Percentiles rank a stretch among this genome's conserved stretches.
Conservation (phyloP, 305 asterid species). For the Fraxinus nigra region DNA sequence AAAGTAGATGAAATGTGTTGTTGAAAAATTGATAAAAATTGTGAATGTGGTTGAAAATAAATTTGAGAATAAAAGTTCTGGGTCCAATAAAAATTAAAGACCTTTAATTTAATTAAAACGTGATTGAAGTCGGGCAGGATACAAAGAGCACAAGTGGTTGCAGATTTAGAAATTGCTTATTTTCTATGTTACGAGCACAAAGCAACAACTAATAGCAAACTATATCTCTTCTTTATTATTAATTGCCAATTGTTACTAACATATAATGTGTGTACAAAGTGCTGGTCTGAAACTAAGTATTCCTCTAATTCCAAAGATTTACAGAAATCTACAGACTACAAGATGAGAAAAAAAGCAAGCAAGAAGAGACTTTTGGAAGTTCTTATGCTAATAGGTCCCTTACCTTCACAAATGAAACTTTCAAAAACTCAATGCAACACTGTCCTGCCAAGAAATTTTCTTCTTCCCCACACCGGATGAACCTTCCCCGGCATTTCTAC, state of each 20-base stretch:
- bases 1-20: not conserved
- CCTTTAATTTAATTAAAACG: not conserved
- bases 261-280: not conserved
- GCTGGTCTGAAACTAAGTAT: not conserved
- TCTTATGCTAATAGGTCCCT: not conserved
- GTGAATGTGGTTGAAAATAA: not conserved
- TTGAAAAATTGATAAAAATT: not conserved
- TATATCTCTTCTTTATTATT: not conserved
- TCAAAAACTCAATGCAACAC: slow-evolving; percentile 65
- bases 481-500: slow-evolving; percentile 67
- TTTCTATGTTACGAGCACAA: not conserved
- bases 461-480: slow-evolving; percentile 66
- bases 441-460: slow-evolving; percentile 84
- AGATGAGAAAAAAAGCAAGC: not conserved
- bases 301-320: not conserved
- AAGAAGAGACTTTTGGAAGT: not conserved
- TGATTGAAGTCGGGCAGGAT: not conserved
- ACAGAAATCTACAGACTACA: not conserved
- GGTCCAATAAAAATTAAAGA: not conserved
- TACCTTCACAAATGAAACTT: not conserved
- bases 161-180: not conserved
- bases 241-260: slow-evolving; percentile 7
- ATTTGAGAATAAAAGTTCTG: not conserved
- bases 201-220: not conserved
- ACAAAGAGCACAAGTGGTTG: not conserved